Evolutionary conservation across 257 asterid genomes (phyloP).

Genomic region (Primulina eburnea): DNA sequence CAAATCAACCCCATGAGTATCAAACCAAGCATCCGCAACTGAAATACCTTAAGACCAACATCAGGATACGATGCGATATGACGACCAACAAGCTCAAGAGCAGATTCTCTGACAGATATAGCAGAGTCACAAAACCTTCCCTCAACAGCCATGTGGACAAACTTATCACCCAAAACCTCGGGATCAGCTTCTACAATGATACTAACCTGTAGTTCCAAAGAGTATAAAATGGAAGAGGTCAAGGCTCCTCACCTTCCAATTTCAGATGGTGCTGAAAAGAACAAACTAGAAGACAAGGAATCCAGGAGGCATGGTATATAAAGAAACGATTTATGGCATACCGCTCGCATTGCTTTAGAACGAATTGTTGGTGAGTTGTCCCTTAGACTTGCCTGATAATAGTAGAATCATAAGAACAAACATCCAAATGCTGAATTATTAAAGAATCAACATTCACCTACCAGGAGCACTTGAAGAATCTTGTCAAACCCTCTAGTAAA

Average conservation of each 20-base stretch:
- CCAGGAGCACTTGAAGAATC: constrained; percentile 95
- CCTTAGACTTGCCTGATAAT: constrained; percentile 81
- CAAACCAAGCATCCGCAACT: constrained; percentile 26
- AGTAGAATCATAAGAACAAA: constrained; percentile 18
- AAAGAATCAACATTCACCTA: constrained; percentile 41
- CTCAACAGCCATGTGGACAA: constrained; percentile 90
- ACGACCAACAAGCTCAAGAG: constrained; percentile 97
- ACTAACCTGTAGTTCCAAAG: constrained; percentile 67
- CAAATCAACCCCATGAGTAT: constrained; percentile 26
- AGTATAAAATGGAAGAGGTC: constrained; percentile 27
- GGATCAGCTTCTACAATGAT: constrained; percentile 98
- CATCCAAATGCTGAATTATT: constrained; percentile 17
- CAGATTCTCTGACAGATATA: constrained; percentile 97
- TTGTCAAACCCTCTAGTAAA: constrained; percentile 94
- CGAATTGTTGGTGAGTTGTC: constrained; percentile 97
- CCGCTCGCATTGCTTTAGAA: constrained; percentile 97
- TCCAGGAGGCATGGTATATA: constrained; percentile 10
- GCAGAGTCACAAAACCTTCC: constrained; percentile 98
- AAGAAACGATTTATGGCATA: constrained; percentile 39
- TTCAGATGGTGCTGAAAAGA: constrained; percentile 1
- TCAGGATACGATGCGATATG: constrained; percentile 98
- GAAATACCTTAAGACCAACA: constrained; percentile 92
- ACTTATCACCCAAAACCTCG: constrained; percentile 87
- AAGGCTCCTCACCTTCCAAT: constrained; percentile 19
- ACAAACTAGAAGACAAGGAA: constrained; percentile 14